Evolutionary conservation across 1,284 basidiomycete species (phyloP), one percentile per base, ranked within the genome.

Genomic region (Gastroboletus turbinatus): DNA sequence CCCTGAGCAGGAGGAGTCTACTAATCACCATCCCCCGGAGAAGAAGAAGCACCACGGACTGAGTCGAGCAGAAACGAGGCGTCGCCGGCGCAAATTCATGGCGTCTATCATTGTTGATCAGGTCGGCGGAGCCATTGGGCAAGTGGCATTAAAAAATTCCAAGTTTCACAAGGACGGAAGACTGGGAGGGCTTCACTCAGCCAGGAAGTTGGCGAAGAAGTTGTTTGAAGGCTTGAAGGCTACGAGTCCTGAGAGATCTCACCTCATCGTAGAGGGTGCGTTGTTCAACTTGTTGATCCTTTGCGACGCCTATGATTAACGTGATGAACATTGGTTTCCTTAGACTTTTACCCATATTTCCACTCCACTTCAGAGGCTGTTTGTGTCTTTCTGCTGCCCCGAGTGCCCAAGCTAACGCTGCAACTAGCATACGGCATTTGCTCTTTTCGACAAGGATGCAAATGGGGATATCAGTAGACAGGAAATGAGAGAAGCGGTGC

Each of bases 401-500:
- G 10, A 29, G 21, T 35, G 16, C 14, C 29, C 48, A 49, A 35
- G 50, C 57, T 63, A 36, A 63, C 21, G 43, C 35, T 49, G 50
- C 29, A 14, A 19, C n/a, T 53, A 88, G 84, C 80, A 84, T 57
- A 80, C 82, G 27, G 91, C 90, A 2, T 94, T 94, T 63, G 74
- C 76, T 19, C 65, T 92, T 7, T 94, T 94, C 60, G 92, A 94
- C 68, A 88, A 88, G 66, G 92, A 94, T 67, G 84, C 81, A 16
- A 94, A 94, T 64, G 92, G 90, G 10, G 90, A 93, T 64, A 90
- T 94, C 55, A 81, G 78, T 17, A 91, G 86, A 69, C 79, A 77
- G 33, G 91, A 94, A 74, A 94, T 94, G 90, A 82, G 91, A 43
- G 88, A 91, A 66, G 89, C 87, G 1, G 91, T 94, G 4, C 87